Base-by-base conservation (phyloP, 169 alveolate genomes). In the Toxoplasma gondii region DNA sequence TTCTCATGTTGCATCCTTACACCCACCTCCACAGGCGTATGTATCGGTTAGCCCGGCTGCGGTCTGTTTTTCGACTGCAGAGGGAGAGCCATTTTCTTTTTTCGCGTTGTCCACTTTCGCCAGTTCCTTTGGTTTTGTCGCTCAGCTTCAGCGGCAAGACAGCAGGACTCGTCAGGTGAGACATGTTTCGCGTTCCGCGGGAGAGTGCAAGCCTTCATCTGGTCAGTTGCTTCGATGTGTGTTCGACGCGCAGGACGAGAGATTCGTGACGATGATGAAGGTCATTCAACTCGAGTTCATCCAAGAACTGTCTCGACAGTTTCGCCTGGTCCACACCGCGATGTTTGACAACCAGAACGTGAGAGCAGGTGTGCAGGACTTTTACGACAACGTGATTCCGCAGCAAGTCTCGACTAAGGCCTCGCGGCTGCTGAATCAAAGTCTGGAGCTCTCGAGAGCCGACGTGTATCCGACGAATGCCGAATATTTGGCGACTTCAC, bases 291-390 rank as follows among this genome's bases (percentile, higher is more conserved):
- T 94, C 36, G 97, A 95, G 70, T 94, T 95, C 41, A 86, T 92
- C 87, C 97, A 95, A 39, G 97, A 95, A 88, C 93, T 95, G 22
- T 94, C 96, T 84, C 53, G 93, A n/a, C 91, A 94, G 91, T 95
- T 95, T 83, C 94, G 94, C 39, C 94, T 94, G 49, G 95, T 94
- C 24, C 92, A 94, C 53, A 70, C 94, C 64, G 92, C 94, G 80
- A 88, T 96, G 92, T 95, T 96, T 88, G 96, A 96, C 91, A 58
- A 34, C 34, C 78, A 80, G 38, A 94, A 96, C 38, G 96, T 96
- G 4, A 94, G 93, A 38, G 88, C 86, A n/a, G 95, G 96, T 31
- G 91, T 95, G 49, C 92, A 91, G 27, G 95, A 96, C 78, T 96
- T 92, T 70, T 95, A 93, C 88, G 97, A 96, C 88, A 94, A 88